A percentile compares a stretch with the other conserved stretches of the same genome.
phyloP scores from a whole-genome alignment of 495 filamentous ascomycete genomes.

The Aspergillus wentii region DNA sequence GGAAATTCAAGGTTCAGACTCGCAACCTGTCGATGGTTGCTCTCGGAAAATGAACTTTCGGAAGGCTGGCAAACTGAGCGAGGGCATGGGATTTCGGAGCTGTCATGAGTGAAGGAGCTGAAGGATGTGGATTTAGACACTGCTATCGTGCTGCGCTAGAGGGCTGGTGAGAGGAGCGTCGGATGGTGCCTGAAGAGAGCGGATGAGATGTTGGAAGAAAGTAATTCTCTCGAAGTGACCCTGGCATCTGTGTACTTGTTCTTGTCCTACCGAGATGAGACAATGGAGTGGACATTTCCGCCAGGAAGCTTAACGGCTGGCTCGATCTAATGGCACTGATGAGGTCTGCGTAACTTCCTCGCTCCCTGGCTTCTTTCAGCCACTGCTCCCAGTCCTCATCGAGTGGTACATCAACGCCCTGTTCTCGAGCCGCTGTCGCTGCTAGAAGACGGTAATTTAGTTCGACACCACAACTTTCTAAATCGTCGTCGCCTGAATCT shows the following conservation, averaged over 20 bases:
- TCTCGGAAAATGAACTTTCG: too few relatives aligned
- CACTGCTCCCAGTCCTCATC: conserved; percentile 85
- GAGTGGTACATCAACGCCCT: conserved; percentile 58
- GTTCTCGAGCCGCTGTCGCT: conserved; percentile 59
- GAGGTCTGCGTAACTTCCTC: conserved; percentile 41
- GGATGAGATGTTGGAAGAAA: conserved; percentile 12
- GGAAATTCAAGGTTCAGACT: too few relatives aligned
- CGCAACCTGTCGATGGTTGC: too few relatives aligned
- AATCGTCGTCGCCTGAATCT: conserved; percentile 62
- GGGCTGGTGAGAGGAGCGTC: conserved; percentile 16
- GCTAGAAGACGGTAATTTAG: conserved; percentile 70
- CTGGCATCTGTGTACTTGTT: conserved; percentile 8
- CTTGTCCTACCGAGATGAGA: conserved; percentile 13
- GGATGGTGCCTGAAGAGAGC: conserved; percentile 11
- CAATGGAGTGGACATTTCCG: conserved; percentile 20
- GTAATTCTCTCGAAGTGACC: conserved; percentile 16
- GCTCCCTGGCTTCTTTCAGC: conserved; percentile 74
- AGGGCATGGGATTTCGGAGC: too few relatives aligned
- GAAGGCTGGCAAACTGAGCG: too few relatives aligned
- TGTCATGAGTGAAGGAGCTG: too few relatives aligned
- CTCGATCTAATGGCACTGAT: conserved; percentile 36
- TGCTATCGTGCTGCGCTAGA: conserved; percentile 20
- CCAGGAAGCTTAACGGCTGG: conserved; percentile 29
- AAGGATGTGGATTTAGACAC: too few relatives aligned
- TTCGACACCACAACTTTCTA: conserved; percentile 66